Percentiles rank a stretch among this genome's conserved stretches.
These are phyloP conservation scores for Leishmania major DNA, from an alignment of 208 protist genomes.

Conservation along the genomic window DNA sequence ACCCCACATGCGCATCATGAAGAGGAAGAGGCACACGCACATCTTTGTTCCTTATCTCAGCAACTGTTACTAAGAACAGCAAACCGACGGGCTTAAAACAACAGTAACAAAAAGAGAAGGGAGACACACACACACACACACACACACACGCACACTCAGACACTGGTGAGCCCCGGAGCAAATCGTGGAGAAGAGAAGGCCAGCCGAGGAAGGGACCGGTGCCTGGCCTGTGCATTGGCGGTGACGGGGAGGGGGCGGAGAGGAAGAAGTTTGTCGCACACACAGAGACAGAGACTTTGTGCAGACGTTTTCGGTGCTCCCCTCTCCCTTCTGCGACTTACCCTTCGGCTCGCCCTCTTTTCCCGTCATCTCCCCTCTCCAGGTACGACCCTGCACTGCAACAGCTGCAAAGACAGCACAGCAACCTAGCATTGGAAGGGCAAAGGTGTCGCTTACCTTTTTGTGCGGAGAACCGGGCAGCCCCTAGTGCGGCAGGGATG, in stretches of 20 bases:
- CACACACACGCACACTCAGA: neutral
- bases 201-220: neutral
- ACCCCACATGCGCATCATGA: conserved; percentile 5
- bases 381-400: neutral
- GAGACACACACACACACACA: neutral
- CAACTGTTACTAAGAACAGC: neutral
- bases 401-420: neutral
- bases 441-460: neutral
- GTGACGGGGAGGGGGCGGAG: neutral
- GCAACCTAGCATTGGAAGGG: neutral
- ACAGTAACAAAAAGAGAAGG: neutral
- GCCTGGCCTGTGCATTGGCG: neutral
- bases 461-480: neutral
- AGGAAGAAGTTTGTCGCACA: neutral
- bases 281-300: neutral
- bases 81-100: neutral
- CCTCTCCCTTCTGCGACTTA: too few relatives aligned
- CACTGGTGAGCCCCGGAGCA: neutral
- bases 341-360: neutral
- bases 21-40: neutral
- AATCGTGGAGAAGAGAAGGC: neutral
- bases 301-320: neutral
- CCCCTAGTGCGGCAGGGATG: neutral
- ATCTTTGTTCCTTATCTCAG: neutral
- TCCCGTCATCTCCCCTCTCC: neutral